Conservation (phyloP, 257 asterid genomes). For the Penstemon barbatus region DNA sequence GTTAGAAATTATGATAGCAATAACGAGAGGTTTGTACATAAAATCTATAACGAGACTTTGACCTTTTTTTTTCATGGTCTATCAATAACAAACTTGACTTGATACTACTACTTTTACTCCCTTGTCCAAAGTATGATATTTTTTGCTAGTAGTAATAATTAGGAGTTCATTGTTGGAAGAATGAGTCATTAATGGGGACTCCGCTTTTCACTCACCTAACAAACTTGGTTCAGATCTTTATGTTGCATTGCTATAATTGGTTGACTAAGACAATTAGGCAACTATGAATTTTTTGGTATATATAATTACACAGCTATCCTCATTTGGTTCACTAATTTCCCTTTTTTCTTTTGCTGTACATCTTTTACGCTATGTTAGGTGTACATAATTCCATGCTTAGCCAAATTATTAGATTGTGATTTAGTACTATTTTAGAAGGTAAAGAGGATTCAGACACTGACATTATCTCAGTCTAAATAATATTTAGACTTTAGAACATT, state of each 20-base stretch:
- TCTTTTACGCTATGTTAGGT: neutral
- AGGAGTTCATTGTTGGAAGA: neutral
- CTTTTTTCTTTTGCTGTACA: neutral
- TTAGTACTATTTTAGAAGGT: no score
- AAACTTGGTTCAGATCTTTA: conserved; percentile 2
- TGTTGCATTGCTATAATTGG: neutral
- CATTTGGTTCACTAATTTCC: neutral
- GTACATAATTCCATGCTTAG: neutral
- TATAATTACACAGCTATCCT: neutral
- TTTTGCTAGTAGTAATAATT: neutral
- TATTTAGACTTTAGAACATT: no score
- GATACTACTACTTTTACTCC: neutral
- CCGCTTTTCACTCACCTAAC: conserved; percentile 22
- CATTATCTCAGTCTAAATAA: no score
- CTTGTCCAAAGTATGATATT: neutral
- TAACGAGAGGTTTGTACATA: no score
- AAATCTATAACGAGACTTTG: neutral
- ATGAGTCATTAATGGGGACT: neutral
- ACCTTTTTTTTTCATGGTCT: neutral
- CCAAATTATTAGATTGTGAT: neutral
- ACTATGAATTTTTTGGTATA: neutral
- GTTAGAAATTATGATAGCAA: no score
- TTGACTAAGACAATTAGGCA: conserved; percentile 14
- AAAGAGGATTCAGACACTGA: no score
- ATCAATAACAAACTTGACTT: neutral